Percentiles rank a stretch among this genome's conserved stretches.
Evolutionary conservation across 208 protist species (phyloP).

Genomic region (Trypanosoma melophagium): DNA sequence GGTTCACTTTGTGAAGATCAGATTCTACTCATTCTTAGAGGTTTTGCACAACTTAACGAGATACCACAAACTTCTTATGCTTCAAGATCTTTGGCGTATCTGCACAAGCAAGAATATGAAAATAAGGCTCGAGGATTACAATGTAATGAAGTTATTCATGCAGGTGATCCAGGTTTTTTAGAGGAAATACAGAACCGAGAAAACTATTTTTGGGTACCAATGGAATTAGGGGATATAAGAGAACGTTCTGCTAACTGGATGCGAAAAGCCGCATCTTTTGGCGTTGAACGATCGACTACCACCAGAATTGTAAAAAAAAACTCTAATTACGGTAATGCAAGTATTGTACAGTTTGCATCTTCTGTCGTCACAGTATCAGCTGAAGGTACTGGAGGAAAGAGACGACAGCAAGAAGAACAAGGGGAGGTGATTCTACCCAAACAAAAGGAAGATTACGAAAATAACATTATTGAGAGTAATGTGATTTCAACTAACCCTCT

Average conservation of each 20-base stretch:
- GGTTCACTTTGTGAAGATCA: constrained; percentile 78
- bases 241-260: not conserved
- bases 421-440: not conserved
- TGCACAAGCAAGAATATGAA: constrained; percentile 1
- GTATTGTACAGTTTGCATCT: too few species aligned
- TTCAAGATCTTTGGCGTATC: constrained; percentile 6
- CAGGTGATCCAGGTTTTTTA: not conserved
- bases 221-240: not conserved
- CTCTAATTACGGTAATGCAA: too few species aligned
- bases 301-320: not conserved
- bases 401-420: not conserved
- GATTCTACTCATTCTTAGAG: constrained; percentile 30
- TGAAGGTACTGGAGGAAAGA: too few species aligned
- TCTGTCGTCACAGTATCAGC: too few species aligned
- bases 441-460: not conserved
- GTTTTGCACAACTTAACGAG: not conserved
- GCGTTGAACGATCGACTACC: not conserved
- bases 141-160: not conserved
- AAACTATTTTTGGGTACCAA: constrained; percentile 2
- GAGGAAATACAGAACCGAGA: not conserved
- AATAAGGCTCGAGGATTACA: not conserved
- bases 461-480: not conserved
- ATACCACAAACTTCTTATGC: not conserved
- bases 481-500: constrained; percentile 18
- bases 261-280: too few species aligned